Conservation (phyloP, 2,329 filamentous ascomycete species). For the Teratosphaeria gauchensis region DNA sequence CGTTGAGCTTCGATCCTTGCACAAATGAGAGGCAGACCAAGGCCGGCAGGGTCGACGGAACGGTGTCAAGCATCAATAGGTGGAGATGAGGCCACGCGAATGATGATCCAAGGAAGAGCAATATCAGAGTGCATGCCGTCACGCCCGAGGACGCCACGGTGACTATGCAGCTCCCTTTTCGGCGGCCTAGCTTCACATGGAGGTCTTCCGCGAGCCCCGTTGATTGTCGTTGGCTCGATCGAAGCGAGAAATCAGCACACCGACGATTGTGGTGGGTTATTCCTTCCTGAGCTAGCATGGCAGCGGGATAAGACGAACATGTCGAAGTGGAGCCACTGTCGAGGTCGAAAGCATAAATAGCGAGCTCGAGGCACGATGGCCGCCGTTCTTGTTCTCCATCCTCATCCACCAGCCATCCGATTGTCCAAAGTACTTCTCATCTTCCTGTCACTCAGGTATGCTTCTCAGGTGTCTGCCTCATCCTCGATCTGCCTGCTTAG, state of each 20-base stretch:
- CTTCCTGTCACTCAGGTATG: not conserved
- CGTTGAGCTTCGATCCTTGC: constrained; percentile 11
- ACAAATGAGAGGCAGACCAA: constrained; percentile 6
- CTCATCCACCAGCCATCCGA: constrained; percentile 12
- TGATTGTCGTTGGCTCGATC: constrained; percentile 36
- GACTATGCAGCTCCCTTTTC: constrained; percentile 16
- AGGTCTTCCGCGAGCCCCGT: constrained; percentile 33
- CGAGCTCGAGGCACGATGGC: constrained; percentile 2
- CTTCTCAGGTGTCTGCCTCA: not conserved
- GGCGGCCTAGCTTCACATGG: constrained; percentile 32
- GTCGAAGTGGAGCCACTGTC: not conserved
- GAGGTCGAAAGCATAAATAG: constrained; percentile 23
- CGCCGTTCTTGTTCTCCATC: constrained; percentile 5
- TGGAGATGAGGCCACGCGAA: constrained; percentile 36
- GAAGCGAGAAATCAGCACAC: constrained; percentile 26
- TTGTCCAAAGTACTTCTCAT: not conserved
- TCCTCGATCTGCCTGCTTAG: not conserved
- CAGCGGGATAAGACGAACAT: not conserved
- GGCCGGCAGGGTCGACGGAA: constrained; percentile 19
- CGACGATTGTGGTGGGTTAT: constrained; percentile 6
- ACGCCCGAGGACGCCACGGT: constrained; percentile 16
- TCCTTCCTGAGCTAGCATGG: constrained; percentile 1
- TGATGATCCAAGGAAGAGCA: constrained; percentile 18
- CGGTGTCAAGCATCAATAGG: constrained; percentile 31
- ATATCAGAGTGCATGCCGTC: constrained; percentile 15